A percentile compares a stretch with the other conserved stretches of the same genome.
These are phyloP conservation scores for Colletotrichum siamense DNA, from an alignment of 2,329 filamentous ascomycete species.

Conservation along the genomic window DNA sequence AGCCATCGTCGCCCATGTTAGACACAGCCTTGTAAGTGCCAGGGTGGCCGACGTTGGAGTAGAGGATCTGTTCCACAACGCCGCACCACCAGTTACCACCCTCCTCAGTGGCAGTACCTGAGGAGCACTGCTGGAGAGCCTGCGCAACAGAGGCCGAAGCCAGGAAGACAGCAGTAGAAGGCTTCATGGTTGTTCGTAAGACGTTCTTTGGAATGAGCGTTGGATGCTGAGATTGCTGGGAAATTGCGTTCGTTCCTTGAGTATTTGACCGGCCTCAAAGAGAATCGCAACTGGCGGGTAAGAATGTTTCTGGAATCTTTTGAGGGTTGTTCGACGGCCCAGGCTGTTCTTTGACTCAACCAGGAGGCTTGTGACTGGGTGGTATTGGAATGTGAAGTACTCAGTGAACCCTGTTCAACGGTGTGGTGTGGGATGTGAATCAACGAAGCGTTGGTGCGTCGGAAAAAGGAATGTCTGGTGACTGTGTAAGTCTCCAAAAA, in stretches of 20 bases:
- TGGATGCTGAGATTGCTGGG: background rate
- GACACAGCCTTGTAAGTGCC: constrained; percentile 71
- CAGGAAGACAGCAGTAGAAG: constrained; percentile 29
- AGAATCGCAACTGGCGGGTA: background rate
- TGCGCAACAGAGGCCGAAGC: constrained; percentile 33
- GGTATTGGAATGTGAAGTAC: background rate
- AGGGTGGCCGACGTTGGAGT: constrained; percentile 62
- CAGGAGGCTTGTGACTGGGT: constrained; percentile 1
- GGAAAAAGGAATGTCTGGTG: constrained; percentile 22
- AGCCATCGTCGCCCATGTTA: constrained; percentile 59
- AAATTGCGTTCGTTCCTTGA: background rate
- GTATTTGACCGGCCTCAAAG: constrained; percentile 11
- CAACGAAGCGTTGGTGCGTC: background rate
- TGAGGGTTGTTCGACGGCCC: background rate
- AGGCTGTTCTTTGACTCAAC: constrained; percentile 18
- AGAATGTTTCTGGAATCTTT: constrained; percentile 4
- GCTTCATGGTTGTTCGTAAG: constrained; percentile 33
- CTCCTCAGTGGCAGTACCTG: constrained; percentile 38
- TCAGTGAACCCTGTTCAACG: constrained; percentile 15
- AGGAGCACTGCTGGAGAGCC: constrained; percentile 39
- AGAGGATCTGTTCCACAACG: constrained; percentile 67
- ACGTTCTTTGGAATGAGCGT: background rate
- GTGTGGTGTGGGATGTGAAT: constrained; percentile 8
- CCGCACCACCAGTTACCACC: constrained; percentile 72
- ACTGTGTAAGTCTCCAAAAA: constrained; percentile 14